Percentiles rank a stretch among this genome's conserved stretches.
These are phyloP conservation scores for Cryphonectria japonica DNA, from an alignment of 2,329 filamentous ascomycete genomes.

Conservation along the genomic window DNA sequence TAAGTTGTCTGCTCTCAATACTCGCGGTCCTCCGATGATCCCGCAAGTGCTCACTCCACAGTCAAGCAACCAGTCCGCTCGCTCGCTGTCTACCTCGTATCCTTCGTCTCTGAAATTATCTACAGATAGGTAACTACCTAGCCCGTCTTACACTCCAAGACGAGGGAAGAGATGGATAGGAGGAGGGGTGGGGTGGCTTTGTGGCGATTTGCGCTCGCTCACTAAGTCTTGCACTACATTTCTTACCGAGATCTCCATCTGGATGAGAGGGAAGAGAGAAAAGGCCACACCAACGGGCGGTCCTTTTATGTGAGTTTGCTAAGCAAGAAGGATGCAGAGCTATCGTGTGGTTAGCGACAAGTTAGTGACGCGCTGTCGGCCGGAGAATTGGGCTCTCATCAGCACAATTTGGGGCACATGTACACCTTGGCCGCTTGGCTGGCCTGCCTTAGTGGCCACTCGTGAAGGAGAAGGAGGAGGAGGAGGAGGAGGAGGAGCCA, in stretches of 20 bases:
- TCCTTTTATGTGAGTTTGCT: background rate
- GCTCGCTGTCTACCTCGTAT: background rate
- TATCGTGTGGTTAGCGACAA: background rate
- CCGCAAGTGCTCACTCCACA: conserved; percentile 3
- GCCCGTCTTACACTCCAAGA: conserved; percentile 3
- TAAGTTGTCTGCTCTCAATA: background rate
- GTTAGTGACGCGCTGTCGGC: background rate
- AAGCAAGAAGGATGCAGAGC: conserved; percentile 2
- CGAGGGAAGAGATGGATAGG: background rate
- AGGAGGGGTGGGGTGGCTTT: background rate
- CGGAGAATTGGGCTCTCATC: background rate
- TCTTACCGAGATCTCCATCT: background rate
- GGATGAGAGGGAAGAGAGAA: background rate
- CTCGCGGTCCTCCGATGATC: background rate
- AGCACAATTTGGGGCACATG: background rate
- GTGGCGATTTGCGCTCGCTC: background rate
- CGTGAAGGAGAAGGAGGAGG: background rate
- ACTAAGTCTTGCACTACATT: background rate
- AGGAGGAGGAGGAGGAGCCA: background rate
- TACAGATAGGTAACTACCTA: background rate
- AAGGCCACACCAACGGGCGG: background rate
- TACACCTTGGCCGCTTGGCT: background rate
- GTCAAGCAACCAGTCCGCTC: background rate
- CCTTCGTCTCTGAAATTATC: background rate
- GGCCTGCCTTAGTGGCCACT: background rate